Percentiles rank a stretch among this genome's conserved stretches.
Evolutionary conservation across 176 grass and related monocot genomes (phyloP).

Genomic region (Rhynchospora breviuscula): DNA sequence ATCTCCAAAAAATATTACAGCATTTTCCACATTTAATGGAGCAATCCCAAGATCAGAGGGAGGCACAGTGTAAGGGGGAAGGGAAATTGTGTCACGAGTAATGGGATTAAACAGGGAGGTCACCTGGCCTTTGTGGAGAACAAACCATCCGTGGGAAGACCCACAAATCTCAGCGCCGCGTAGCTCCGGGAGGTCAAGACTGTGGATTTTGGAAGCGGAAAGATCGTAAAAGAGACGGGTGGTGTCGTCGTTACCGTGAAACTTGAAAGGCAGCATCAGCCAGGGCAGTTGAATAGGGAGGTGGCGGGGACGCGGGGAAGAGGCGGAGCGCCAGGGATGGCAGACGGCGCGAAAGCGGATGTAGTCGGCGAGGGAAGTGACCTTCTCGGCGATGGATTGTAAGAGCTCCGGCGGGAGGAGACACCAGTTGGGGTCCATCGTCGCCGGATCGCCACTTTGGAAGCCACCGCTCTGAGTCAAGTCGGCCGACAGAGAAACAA

Average conservation of each 20-base stretch:
- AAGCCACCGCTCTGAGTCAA: too few species aligned
- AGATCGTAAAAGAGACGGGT: background rate
- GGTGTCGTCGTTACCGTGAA: background rate
- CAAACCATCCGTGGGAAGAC: background rate
- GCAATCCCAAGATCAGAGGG: background rate
- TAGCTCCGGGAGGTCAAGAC: background rate
- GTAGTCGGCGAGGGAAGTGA: background rate
- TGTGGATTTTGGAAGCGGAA: background rate
- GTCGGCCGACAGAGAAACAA: too few species aligned
- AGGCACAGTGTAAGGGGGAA: background rate
- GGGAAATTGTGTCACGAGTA: too few species aligned
- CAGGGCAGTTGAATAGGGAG: background rate
- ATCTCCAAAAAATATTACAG: background rate
- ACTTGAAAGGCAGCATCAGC: background rate
- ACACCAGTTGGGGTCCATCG: background rate
- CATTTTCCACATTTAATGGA: background rate
- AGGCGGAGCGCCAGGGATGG: background rate
- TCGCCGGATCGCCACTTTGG: too few species aligned
- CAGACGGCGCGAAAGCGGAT: too few species aligned
- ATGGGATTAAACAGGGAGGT: too few species aligned
- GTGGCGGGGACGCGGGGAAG: background rate
- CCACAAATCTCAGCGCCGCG: background rate
- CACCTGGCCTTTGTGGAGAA: background rate
- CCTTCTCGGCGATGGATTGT: background rate
- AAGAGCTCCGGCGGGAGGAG: background rate